Evolutionary conservation across 352 stramenopile genomes (phyloP), one percentile per base, ranked within the genome.

Genomic region (Thalassiosira livingstoniorum): DNA sequence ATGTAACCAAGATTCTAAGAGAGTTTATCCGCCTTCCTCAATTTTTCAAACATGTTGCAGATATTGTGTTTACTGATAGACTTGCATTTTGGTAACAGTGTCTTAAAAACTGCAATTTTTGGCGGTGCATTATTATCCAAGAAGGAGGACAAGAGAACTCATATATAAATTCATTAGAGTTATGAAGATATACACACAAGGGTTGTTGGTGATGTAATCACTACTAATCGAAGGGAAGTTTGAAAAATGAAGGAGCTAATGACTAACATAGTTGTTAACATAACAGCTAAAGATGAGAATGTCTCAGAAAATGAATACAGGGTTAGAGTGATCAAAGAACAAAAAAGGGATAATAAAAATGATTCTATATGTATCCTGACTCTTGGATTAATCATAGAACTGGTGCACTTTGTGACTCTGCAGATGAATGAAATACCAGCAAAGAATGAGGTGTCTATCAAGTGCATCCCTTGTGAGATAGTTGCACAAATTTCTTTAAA

Each of bases 1-100:
- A 78, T 25, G 67, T 61, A 31, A 58, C 66, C 2, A 0, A 78
- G 1, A 78, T 82, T 51, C 75, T 66, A 4, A 32, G 62, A 15
- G 45, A 78, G 29, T 62, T 82, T 29, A 43, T 79, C 2, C 11
- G 62, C 0, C 11, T 23, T 1, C 29, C 77, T 60, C 55, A 58
- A 21, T 18, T 75, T 27, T 58, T 82, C 11, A 60, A 10, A 25
- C 13, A 78, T 34, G 31, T 32, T 2, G 62, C 69, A 11, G 78
- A 89, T 51, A 69, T 89, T 15, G 78, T 85, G 55, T 82, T 75
- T 47, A 62, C 85, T 5, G 85, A 90, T 51, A 35, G 45, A 34
- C 10, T 78, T 42, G 47, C 73, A 21, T 85, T 87, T 47, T 89
- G 7, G 15, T 67, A 5, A 81, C 25, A 37, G 55, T 64, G 4